Percentiles rank a stretch among this genome's conserved stretches.
These are phyloP conservation scores for bread wheat (Triticum aestivum) DNA, from an alignment of 176 grass and related monocot species.

Conservation along the genomic window DNA sequence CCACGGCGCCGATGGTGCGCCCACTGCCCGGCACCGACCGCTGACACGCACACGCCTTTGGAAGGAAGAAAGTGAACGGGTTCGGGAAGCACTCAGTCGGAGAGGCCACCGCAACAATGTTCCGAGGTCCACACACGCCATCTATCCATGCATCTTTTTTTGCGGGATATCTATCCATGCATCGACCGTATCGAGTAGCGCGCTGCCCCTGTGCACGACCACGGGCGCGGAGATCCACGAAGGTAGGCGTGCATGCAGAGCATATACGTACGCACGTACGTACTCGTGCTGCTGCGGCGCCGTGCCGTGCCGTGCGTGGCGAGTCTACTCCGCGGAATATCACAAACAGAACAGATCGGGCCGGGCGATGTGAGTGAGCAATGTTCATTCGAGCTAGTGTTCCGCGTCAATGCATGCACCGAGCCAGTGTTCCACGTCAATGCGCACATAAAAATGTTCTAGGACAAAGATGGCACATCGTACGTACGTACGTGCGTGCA, in stretches of 20 bases:
- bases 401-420: no score
- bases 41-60: constrained; percentile 27
- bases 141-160: neutral
- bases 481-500: no score
- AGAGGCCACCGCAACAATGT: constrained; percentile 24
- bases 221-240: neutral
- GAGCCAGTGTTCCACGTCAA: no score
- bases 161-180: neutral
- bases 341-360: no score
- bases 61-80: neutral
- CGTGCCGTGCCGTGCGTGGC: no score
- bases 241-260: neutral
- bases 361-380: no score
- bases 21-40: constrained; percentile 45
- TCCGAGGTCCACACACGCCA: constrained; percentile 43
- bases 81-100: no score
- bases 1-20: neutral
- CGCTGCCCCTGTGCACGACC: neutral
- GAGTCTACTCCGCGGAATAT: neutral
- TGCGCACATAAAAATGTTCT: neutral
- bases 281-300: neutral
- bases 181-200: neutral
- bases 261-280: neutral
- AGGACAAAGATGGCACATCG: neutral
- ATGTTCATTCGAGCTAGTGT: no score